phyloP scores from a whole-genome alignment of 2,329 filamentous ascomycete genomes.

The Cladobotryum mycophilum region DNA sequence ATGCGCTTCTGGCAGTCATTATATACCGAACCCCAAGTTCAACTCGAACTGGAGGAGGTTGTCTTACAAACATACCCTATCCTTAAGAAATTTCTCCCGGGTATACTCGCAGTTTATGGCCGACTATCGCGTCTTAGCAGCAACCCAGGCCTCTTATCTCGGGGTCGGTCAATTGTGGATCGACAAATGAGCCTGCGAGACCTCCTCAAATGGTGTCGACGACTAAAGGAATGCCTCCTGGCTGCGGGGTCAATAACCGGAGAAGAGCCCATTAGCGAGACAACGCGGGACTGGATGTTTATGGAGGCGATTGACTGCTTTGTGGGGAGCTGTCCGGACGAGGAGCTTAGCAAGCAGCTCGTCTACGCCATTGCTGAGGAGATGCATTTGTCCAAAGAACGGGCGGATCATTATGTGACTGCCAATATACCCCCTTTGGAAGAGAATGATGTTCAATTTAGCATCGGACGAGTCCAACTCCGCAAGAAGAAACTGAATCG shows the following conservation, averaged over 20 bases:
- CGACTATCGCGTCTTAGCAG: conserved; percentile 47
- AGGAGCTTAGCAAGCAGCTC: conserved; percentile 52
- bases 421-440: conserved; percentile 66
- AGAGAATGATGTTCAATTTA: conserved; percentile 50
- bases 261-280: conserved; percentile 65
- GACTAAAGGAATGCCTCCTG: conserved; percentile 61
- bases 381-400: conserved; percentile 78
- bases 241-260: conserved; percentile 57
- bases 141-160: conserved; percentile 29
- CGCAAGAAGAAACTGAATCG: conserved; percentile 48
- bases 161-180: conserved; percentile 38
- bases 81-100: conserved; percentile 55
- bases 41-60: conserved; percentile 68
- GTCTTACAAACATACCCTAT: conserved; percentile 64
- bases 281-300: conserved; percentile 75
- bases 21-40: conserved; percentile 58
- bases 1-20: conserved; percentile 79
- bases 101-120: conserved; percentile 54
- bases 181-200: conserved; percentile 66
- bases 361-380: conserved; percentile 72
- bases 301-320: conserved; percentile 93
- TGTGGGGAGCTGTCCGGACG: conserved; percentile 68
- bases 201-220: conserved; percentile 83
- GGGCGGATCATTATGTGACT: conserved; percentile 69
- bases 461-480: conserved; percentile 61